phyloP scores from a whole-genome alignment of 2,329 filamentous ascomycete species.

The Diaporthe sp. region DNA sequence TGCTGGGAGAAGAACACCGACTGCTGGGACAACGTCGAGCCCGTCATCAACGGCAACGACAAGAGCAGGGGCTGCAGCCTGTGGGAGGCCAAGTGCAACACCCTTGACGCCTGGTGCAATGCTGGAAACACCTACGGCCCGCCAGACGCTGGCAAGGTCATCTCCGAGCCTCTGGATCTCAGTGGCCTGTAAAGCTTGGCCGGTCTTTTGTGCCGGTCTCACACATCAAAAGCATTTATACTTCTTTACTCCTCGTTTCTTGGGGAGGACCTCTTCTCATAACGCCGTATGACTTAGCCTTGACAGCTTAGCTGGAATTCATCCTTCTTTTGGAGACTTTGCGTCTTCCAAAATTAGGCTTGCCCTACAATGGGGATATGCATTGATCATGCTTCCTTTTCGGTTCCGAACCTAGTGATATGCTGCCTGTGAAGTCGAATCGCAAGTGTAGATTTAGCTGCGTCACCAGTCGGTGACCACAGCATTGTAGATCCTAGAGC shows the following conservation, averaged over 20 bases:
- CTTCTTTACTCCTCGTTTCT: conserved; percentile 10
- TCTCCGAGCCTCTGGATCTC: conserved; percentile 15
- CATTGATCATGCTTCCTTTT: background rate
- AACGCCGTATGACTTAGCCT: conserved; percentile 32
- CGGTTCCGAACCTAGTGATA: background rate
- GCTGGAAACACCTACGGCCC: conserved; percentile 21
- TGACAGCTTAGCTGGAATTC: conserved; percentile 27
- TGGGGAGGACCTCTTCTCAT: conserved; percentile 26
- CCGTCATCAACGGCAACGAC: conserved; percentile 32
- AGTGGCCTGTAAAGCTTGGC: conserved; percentile 10
- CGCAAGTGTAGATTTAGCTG: background rate
- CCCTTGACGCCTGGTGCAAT: conserved; percentile 27
- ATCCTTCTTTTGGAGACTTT: background rate
- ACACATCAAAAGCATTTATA: background rate
- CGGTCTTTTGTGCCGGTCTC: background rate
- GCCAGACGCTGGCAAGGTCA: conserved; percentile 17
- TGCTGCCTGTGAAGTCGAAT: background rate
- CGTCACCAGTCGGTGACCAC: background rate
- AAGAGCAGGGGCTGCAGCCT: conserved; percentile 24
- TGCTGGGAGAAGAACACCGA: conserved; percentile 27
- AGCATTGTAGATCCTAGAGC: background rate
- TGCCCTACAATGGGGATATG: background rate
- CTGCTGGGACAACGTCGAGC: conserved; percentile 26
- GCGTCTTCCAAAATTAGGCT: background rate
- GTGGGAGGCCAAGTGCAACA: conserved; percentile 26